A percentile compares a stretch with the other conserved stretches of the same genome.
These are phyloP conservation scores for Leccinum solheimii DNA, from an alignment of 1,284 basidiomycete genomes.

Conservation along the genomic window DNA sequence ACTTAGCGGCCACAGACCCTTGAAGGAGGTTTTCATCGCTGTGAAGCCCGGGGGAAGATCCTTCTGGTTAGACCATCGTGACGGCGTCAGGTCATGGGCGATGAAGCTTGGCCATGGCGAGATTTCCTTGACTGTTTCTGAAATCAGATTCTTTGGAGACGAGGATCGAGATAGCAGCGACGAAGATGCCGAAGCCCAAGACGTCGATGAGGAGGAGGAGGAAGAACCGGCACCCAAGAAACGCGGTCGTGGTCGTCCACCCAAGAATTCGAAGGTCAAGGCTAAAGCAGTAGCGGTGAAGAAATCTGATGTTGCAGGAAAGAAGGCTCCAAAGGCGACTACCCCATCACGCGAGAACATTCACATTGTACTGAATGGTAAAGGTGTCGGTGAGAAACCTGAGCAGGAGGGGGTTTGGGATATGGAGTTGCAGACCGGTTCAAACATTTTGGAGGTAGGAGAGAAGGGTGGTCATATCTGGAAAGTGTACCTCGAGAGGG, in stretches of 20 bases:
- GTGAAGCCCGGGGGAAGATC: conserved; percentile 59
- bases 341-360: conserved; percentile 47
- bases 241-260: conserved; percentile 35
- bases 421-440: conserved; percentile 52
- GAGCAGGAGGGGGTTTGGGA: conserved; percentile 52
- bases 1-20: conserved; percentile 42
- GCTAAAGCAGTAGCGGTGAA: conserved; percentile 29
- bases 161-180: conserved; percentile 50
- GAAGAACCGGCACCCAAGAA: conserved; percentile 42
- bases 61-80: conserved; percentile 55
- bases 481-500: conserved; percentile 62
- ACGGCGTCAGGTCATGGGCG: conserved; percentile 69
- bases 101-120: conserved; percentile 58
- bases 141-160: conserved; percentile 51
- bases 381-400: conserved; percentile 41
- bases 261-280: conserved; percentile 36
- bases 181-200: conserved; percentile 44
- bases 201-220: conserved; percentile 39
- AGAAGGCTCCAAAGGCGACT: conserved; percentile 36
- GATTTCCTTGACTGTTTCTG: conserved; percentile 49
- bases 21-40: conserved; percentile 51
- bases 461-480: conserved; percentile 64
- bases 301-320: conserved; percentile 31
- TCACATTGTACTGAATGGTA: conserved; percentile 54
- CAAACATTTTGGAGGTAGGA: conserved; percentile 64